These are phyloP conservation scores for Rhododendron ferrugineum DNA, from an alignment of 148 eudicot species.

Conservation along the genomic window DNA sequence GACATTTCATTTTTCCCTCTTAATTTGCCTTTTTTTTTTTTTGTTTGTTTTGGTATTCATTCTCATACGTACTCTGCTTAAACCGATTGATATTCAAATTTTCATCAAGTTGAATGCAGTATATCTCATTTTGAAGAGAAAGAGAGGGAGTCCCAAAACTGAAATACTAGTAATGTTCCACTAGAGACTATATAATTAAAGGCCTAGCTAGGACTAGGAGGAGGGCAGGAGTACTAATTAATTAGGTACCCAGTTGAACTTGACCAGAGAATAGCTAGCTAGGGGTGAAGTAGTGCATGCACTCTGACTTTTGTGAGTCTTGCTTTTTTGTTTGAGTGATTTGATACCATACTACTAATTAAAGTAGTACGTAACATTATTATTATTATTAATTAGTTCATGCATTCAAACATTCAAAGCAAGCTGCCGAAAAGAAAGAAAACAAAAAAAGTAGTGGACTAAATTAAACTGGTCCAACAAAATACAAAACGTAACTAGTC, in stretches of 20 bases:
- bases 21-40: not conserved
- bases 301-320: not conserved
- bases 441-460: not conserved
- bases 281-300: not conserved
- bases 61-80: not conserved
- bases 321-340: not conserved
- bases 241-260: not conserved
- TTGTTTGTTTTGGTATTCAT: not conserved
- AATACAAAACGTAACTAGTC: not conserved
- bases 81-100: not conserved
- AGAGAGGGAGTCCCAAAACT: not conserved
- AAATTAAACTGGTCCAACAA: not conserved
- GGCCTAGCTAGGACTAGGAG: not conserved
- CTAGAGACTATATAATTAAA: too few species aligned
- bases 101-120: not conserved
- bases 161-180: too few species aligned
- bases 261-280: not conserved
- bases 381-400: not conserved
- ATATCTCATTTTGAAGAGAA: not conserved
- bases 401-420: not conserved
- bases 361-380: not conserved
- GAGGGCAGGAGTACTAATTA: too few species aligned
- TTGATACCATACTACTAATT: constrained; percentile 1
- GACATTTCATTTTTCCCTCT: not conserved
- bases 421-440: not conserved